Evolutionary conservation across 805 yeast genomes (phyloP), one percentile per base, ranked within the genome.

Genomic region (Saturnispora kantuleensis): DNA sequence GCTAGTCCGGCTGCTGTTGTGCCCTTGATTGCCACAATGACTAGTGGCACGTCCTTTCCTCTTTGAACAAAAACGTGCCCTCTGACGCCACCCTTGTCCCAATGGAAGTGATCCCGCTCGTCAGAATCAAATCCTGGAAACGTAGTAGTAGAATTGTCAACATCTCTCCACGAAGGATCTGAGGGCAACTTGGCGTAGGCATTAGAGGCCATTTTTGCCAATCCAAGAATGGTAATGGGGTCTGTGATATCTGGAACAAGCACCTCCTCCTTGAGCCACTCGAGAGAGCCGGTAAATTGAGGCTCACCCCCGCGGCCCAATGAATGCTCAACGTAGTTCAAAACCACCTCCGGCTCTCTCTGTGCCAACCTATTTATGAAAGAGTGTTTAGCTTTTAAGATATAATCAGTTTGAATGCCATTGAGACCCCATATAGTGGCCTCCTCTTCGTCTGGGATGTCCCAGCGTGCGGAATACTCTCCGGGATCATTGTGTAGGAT

Each of bases 181-280:
- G 65, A 57, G 3, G 97, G 97, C 29, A 76, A 65, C 38, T 74
- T 72, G 3, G 87, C 95, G 57, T 90, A 93, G 2, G 97, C 97
- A 59, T 93, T 84, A 1, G 95, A 84, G 0, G 96, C 78, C 77
- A 90, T 84, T 43, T 79, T 62, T 0, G 97, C 97, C 35, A 90
- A 64, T 1, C 84, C 66, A 2, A 89, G 67, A 3, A 90, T 59
- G 0, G 96, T 85, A 34, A 77, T 77, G 43, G 73, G 74, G 60
- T 89, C 96, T 1, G 77, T 66, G 8, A 90, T 65, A 52, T 93
- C 76, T 0, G 98, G 98, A 1, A 83, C 73, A 1, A 67, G 42
- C 1, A 81, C 69, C 13, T 63, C 64, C 1, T 66, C 65, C n/a
- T 68, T 71, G 12, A 62, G 63, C 95, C 95, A 86, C 41, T 81